These are phyloP conservation scores for Gliomastix tumulicola DNA, from an alignment of 2,329 filamentous ascomycete genomes.

Conservation along the genomic window DNA sequence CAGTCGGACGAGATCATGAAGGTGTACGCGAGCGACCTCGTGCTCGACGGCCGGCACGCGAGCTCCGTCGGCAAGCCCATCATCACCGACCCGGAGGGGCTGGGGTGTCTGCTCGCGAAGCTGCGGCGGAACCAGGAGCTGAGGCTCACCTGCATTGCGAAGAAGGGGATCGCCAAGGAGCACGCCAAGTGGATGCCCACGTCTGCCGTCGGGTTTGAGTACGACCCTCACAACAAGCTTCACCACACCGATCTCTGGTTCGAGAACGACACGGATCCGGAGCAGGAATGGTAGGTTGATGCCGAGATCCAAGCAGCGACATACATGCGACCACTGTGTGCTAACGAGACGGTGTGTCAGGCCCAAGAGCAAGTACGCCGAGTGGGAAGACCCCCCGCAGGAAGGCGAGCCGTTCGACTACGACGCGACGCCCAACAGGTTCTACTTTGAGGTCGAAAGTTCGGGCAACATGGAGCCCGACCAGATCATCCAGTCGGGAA, in stretches of 20 bases:
- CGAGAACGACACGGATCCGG: constrained; percentile 64
- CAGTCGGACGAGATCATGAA: constrained; percentile 84
- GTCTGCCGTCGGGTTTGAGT: constrained; percentile 90
- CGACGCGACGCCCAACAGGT: constrained; percentile 73
- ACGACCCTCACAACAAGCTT: constrained; percentile 95
- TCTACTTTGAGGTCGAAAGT: constrained; percentile 92
- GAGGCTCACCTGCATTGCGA: constrained; percentile 84
- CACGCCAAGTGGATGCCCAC: constrained; percentile 97
- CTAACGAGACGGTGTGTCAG: too few relatives aligned
- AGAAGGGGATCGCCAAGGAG: constrained; percentile 98
- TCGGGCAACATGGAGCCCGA: constrained; percentile 86
- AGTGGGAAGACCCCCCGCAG: constrained; percentile 70
- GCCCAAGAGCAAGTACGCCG: constrained; percentile 76
- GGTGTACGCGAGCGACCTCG: constrained; percentile 85
- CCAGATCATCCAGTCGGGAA: constrained; percentile 79
- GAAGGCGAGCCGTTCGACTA: constrained; percentile 88
- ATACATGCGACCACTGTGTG: too few relatives aligned
- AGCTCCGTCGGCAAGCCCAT: constrained; percentile 79
- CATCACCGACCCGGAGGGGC: constrained; percentile 73
- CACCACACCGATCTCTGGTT: constrained; percentile 93
- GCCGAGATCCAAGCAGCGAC: not conserved
- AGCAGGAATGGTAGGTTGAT: constrained; percentile 70
- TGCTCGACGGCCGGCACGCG: constrained; percentile 61
- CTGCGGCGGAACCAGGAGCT: constrained; percentile 84
- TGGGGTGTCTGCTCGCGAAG: constrained; percentile 84